Base-by-base conservation (phyloP, 1,284 basidiomycete genomes). In the Cutaneotrichosporon sp. region DNA sequence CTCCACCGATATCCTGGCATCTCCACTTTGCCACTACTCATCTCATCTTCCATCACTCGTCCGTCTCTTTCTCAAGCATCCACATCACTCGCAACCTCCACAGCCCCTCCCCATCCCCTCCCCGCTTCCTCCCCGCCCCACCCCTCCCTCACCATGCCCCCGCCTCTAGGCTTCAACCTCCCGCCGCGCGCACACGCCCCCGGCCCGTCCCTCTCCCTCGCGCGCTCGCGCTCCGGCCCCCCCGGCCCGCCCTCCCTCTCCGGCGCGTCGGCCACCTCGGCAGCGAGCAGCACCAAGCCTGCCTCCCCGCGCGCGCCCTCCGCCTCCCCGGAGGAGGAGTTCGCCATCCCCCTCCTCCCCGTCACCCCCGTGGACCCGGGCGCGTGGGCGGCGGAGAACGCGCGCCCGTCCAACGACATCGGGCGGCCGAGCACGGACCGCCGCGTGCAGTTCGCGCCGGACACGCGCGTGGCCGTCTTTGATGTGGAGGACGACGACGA, bases 391-490 rank as follows among this genome's bases (percentile, higher is more conserved):
- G 57, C 57, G 13, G 57, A 33, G 22, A 11, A 59, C 34, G 33
- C 45, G 29, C 31, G 49, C 24, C 55, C 55, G 4, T 46, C 55
- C 14, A 22, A 24, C 7, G 38, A 54, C 24, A 7, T 33, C 33
- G n/a, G 27, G 16, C 6, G 11, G 50, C 11, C 50, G 5, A 29
- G 29, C 7, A 10, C 8, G 50, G 51, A 38, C 22, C 20, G 22
- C 24, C 56, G 59, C 22, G 59, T 59, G 11, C 57, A 59, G 58
- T 63, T 63, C 46, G 62, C 54, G 2, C 46, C 45, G 2, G 45
- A 49, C 20, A 22, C 55, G 9, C 36, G 29, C 9, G 46, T 57
- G 10, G 31, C 55, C 27, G 34, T 58, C 6, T 61, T 56, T 24
- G 59, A 54, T 10, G 51, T 22, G 33, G 60, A 59, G 34, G 46